Base-by-base conservation (phyloP, 352 stramenopile species). In the Pelagophyceae sp. region DNA sequence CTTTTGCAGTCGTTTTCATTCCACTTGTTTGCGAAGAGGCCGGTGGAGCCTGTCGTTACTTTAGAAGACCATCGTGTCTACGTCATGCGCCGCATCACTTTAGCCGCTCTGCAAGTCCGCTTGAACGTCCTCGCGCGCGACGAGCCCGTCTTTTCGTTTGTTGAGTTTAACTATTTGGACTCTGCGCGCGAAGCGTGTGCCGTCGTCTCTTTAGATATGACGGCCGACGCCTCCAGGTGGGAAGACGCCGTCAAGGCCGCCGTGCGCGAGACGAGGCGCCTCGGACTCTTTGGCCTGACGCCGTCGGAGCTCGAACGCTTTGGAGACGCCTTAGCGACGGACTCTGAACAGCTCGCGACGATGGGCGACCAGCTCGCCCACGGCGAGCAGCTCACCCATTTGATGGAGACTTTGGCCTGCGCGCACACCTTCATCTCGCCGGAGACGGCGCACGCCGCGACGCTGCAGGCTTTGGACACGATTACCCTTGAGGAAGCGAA, bases 141-240 rank as follows among this genome's bases (percentile, higher is more conserved):
- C 45, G 87, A 93, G 81, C 90, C 89, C 20, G 84, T 89, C 3
- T 95, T 94, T 78, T 93, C 88, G 6, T 93, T 93, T 85, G 87
- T 93, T 0, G 90, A 94, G 82, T 94, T 94, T 80, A 94, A 95
- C 81, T 87, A 94, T 80, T 80, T 95, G 3, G 88, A 94, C 83
- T 92, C 84, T n/a, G 87, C 89, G 38, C 82, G 90, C 25, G 90
- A 95, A 83, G 90, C 87, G 45, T 94, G 90, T 77, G 89, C 89
- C 11, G 87, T 94, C 20, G 94, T 89, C 78, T 92, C 85, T 85
- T 78, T 95, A 29, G 90, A 95, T 79, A 87, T 95, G 84, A 95
- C 87, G 6, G 82, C 86, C 38, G 89, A 94, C 77, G 81, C 83
- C 35, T 74, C 81, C 35, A 80, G 86, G 33, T 94, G 89, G 89